Conservation (phyloP, 257 asterid genomes). For the Phtheirospermum japonicum region DNA sequence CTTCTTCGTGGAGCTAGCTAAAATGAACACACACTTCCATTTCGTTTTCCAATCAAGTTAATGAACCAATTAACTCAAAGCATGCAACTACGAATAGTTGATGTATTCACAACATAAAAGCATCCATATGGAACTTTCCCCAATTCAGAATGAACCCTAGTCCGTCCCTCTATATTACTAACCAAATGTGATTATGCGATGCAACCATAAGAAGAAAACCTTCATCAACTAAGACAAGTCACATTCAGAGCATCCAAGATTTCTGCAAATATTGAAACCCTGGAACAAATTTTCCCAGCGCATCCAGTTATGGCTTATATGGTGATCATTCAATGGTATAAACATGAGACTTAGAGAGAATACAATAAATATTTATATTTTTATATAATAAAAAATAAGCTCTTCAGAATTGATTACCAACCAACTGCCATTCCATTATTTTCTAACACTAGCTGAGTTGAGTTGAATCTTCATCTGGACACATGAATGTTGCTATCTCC, state of each 20-base stretch:
- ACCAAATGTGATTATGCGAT: too few species aligned
- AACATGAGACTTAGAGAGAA: slow-evolving; percentile 10
- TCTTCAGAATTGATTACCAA: slow-evolving; percentile 22
- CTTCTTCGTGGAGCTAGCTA: too few species aligned
- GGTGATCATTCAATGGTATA: slow-evolving; percentile 35
- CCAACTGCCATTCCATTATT: slow-evolving; percentile 25
- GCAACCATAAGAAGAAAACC: too few species aligned
- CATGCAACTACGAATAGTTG: too few species aligned
- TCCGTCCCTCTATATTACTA: too few species aligned
- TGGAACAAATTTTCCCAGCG: slow-evolving; percentile 36
- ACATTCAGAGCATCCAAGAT: slow-evolving; percentile 38
- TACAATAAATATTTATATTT: too few species aligned
- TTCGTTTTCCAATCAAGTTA: too few species aligned
- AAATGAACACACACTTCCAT: too few species aligned
- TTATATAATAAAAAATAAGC: slow-evolving; percentile 9
- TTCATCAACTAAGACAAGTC: background rate
- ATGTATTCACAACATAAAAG: too few species aligned
- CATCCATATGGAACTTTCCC: too few species aligned
- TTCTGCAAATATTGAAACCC: slow-evolving; percentile 56
- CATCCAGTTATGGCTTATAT: slow-evolving; percentile 30
- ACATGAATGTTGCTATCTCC: slow-evolving; percentile 13
- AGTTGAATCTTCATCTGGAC: slow-evolving; percentile 24
- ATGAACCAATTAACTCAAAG: too few species aligned
- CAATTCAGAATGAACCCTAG: too few species aligned
- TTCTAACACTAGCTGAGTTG: slow-evolving; percentile 2